A percentile compares a stretch with the other conserved stretches of the same genome.
phyloP scores from a whole-genome alignment of 805 yeast species.

The Yarrowia hollandica region DNA sequence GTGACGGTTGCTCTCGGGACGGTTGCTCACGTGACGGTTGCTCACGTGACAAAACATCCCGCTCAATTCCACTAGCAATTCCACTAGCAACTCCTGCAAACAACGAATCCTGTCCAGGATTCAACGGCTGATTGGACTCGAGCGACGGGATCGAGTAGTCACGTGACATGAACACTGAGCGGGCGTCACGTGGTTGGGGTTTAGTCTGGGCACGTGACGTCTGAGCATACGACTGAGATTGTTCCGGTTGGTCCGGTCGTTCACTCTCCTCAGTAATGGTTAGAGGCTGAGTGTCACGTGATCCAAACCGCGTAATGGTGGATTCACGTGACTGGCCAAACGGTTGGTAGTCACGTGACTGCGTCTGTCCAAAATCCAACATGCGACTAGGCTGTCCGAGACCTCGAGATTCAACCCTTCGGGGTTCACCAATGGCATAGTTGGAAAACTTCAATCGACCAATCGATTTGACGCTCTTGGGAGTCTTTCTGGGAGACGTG shows the following conservation, averaged over 20 bases:
- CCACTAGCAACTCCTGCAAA: neutral
- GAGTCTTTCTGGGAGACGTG: constrained; percentile 7
- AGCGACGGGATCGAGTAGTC: constrained; percentile 14
- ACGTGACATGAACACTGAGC: neutral
- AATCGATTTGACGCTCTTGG: constrained; percentile 3
- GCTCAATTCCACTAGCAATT: neutral
- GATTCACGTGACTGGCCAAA: neutral
- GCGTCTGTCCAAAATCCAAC: constrained; percentile 13
- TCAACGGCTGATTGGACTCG: neutral
- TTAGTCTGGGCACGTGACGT: neutral
- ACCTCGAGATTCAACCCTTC: neutral
- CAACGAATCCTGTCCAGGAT: constrained; percentile 6
- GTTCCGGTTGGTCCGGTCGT: no score
- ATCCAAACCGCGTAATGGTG: neutral
- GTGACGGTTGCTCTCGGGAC: neutral
- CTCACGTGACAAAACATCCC: neutral
- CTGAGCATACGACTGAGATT: no score
- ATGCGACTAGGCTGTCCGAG: constrained; percentile 3
- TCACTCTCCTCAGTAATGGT: no score
- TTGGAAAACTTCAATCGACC: constrained; percentile 2
- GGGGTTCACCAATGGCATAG: constrained; percentile 15
- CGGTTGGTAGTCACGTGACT: neutral
- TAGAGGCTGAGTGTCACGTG: no score
- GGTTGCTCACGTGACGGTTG: neutral
- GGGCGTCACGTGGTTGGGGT: neutral